Evolutionary conservation across 441 rosid species (phyloP), one percentile per base, ranked within the genome.

Genomic region (Iberis amara): DNA sequence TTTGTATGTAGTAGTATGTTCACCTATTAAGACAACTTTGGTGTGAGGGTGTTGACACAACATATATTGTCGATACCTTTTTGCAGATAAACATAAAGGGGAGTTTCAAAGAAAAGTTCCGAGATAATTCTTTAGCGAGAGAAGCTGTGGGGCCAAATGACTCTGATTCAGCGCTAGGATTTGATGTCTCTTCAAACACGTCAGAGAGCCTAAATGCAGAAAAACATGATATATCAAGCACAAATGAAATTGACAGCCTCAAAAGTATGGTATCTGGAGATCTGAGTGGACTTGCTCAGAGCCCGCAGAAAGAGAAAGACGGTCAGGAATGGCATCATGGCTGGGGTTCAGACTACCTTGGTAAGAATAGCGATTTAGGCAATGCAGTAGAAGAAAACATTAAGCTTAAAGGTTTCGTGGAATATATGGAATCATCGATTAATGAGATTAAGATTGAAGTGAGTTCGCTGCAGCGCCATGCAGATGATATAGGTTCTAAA

Each of bases 171-270:
- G 73, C 81, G 49, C 73, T 74, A 71, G 94, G 91, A 50, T 79
- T 80, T 71, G 97, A 94, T 74, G 94, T 78, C 54, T 85, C 97
- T 69, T 89, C 97, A 62, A 94, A 83, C 71, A 76, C 95, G 47
- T 89, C 96, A 37, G 97, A 46, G 72, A 85, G 91, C 59, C 53
- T 86, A 45, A 83, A 68, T 55, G 82, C 96, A 11, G 99, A 89
- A 73, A 89, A 85, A 73, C 94, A 89, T 51, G 99, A 86, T 60
- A 71, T 79, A 11, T 79, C 86, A 47, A 84, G 86, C 61, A 65
- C 76, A 39, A 81, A 76, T 62, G 97, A 89, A 79, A 64, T 83
- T 58, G 96, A 85, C 60, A 80, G 89, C 81, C 75, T 83, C 36
- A 85, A 78, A 77, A 85, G 90, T 73, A 72, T 78, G 2, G 71